phyloP scores from a whole-genome alignment of 2,329 filamentous ascomycete species.

The Phialophora chinensis region DNA sequence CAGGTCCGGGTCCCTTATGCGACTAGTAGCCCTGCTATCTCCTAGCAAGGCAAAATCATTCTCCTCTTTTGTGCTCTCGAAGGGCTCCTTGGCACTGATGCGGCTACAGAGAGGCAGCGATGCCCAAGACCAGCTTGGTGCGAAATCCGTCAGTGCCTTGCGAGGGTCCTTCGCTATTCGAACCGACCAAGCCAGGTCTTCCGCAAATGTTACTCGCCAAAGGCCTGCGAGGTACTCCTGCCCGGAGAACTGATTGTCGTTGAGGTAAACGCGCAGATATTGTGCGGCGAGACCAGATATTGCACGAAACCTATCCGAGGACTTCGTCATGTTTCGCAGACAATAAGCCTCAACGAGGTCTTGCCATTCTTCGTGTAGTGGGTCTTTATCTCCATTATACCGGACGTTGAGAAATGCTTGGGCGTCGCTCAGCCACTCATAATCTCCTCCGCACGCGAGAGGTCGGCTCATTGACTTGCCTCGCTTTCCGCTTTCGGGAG shows the following conservation, averaged over 20 bases:
- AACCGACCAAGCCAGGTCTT: constrained; percentile 14
- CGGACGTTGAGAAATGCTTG: constrained; percentile 9
- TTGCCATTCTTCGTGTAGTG: constrained; percentile 10
- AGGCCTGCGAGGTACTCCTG: constrained; percentile 19
- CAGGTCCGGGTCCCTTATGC: not conserved
- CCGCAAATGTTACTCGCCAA: constrained; percentile 9
- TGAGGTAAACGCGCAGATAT: constrained; percentile 12
- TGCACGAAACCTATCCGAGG: constrained; percentile 10
- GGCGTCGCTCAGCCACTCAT: constrained; percentile 7
- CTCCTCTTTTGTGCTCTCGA: not conserved
- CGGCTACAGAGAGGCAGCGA: constrained; percentile 6
- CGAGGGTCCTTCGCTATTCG: not conserved
- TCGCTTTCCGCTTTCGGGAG: not conserved
- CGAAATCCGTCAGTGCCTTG: constrained; percentile 1
- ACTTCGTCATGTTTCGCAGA: constrained; percentile 1
- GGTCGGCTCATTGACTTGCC: not conserved
- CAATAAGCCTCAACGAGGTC: constrained; percentile 17
- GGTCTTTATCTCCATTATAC: not conserved
- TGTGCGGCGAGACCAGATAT: constrained; percentile 18
- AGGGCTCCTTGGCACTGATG: constrained; percentile 1
- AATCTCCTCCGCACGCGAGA: not conserved
- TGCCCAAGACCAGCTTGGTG: constrained; percentile 17
- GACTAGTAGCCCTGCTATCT: not conserved
- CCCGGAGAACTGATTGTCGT: not conserved
- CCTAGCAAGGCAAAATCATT: not conserved